Conservation (phyloP, 2,329 filamentous ascomycete species). For the Cercospora sp. region DNA sequence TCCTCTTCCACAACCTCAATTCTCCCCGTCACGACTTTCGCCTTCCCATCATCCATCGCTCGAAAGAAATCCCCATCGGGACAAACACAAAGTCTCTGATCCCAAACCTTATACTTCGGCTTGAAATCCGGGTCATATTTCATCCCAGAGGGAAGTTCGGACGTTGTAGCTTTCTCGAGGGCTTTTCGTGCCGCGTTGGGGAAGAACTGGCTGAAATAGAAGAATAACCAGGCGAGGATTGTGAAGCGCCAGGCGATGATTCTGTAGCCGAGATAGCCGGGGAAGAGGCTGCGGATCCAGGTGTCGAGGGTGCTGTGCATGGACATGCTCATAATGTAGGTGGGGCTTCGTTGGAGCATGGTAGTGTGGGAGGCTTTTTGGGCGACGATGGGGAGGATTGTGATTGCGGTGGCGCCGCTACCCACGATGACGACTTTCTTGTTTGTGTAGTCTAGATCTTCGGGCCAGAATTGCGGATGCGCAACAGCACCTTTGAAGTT, state of each 20-base stretch:
- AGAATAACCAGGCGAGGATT: conserved; percentile 1
- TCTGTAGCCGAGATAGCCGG: neutral
- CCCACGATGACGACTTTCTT: conserved; percentile 73
- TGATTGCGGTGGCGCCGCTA: conserved; percentile 75
- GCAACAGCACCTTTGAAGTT: conserved; percentile 62
- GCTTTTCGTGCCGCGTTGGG: neutral
- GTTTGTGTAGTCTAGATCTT: conserved; percentile 61
- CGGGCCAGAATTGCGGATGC: conserved; percentile 75
- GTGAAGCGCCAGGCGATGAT: conserved; percentile 9
- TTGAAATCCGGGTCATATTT: conserved; percentile 45
- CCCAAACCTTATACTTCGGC: conserved; percentile 52
- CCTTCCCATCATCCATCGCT: conserved; percentile 42
- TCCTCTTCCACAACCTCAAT: conserved; percentile 51
- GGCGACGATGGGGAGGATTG: conserved; percentile 68
- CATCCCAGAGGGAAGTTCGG: neutral
- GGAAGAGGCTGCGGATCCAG: neutral
- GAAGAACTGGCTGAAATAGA: conserved; percentile 1
- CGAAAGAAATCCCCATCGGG: conserved; percentile 58
- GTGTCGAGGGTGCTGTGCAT: neutral
- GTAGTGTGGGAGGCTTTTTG: neutral
- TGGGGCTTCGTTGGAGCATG: neutral
- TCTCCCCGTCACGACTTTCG: conserved; percentile 53
- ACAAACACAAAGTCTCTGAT: conserved; percentile 68
- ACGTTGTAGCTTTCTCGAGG: neutral
- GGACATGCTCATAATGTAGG: conserved; percentile 9